phyloP scores from a whole-genome alignment of 2,329 filamentous ascomycete species.

The Ophiognomonia clavigignenti-juglandacearum region DNA sequence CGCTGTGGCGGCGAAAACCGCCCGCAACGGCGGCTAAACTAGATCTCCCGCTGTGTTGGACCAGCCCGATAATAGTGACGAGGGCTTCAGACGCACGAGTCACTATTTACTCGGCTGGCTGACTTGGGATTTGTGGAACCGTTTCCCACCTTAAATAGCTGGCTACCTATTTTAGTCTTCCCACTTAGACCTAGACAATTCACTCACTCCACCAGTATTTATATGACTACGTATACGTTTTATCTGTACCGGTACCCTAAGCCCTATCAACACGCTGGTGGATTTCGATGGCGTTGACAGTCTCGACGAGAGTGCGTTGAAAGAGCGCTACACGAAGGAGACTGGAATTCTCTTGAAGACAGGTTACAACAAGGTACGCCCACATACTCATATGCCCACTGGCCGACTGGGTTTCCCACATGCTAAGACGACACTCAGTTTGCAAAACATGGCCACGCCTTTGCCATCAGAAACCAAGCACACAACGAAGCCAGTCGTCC shows the following conservation, averaged over 20 bases:
- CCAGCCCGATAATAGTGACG: too few species aligned
- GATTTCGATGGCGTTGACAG: neutral
- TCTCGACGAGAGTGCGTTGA: neutral
- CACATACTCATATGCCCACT: neutral
- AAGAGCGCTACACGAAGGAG: constrained; percentile 2
- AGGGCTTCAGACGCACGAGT: too few species aligned
- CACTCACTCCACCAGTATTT: too few species aligned
- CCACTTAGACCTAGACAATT: too few species aligned
- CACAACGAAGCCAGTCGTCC: neutral
- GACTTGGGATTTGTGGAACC: too few species aligned
- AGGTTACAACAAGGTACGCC: neutral
- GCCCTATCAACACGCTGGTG: too few species aligned
- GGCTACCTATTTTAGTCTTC: too few species aligned
- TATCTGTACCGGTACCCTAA: too few species aligned
- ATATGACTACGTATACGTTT: too few species aligned
- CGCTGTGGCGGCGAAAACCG: neutral
- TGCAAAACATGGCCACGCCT: neutral
- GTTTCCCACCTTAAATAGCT: too few species aligned
- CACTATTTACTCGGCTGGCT: too few species aligned
- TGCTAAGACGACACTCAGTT: neutral
- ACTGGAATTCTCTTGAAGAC: neutral
- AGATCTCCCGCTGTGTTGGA: neutral
- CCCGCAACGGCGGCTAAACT: neutral
- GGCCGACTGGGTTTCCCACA: neutral
- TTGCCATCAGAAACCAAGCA: neutral